Percentiles rank a stretch among this genome's conserved stretches.
These are phyloP conservation scores for Smallanthus sonchifolius DNA, from an alignment of 129 eudicot genomes.

Conservation along the genomic window DNA sequence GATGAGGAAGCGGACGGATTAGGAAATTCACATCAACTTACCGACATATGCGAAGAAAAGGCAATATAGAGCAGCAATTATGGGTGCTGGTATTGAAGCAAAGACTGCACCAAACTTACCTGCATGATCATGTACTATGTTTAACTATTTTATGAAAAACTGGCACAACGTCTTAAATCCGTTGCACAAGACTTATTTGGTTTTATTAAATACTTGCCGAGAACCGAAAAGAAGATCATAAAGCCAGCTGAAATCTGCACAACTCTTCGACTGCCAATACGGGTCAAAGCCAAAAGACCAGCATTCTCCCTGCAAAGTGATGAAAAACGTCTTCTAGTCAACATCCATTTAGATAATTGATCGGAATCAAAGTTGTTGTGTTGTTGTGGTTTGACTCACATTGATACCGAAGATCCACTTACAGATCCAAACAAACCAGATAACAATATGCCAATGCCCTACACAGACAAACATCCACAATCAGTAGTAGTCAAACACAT, in stretches of 20 bases:
- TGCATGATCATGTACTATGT: constrained; percentile 23
- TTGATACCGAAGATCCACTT: constrained; percentile 59
- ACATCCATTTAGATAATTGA: background rate
- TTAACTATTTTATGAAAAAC: background rate
- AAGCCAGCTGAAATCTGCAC: constrained; percentile 73
- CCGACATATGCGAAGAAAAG: constrained; percentile 70
- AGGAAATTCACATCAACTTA: constrained; percentile 27
- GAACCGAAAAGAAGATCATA: constrained; percentile 69
- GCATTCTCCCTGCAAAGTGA: constrained; percentile 57
- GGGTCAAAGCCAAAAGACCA: constrained; percentile 71
- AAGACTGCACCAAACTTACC: constrained; percentile 75
- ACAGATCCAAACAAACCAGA: constrained; percentile 57
- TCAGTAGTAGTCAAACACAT: background rate
- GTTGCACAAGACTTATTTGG: background rate
- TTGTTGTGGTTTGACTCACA: constrained; percentile 37
- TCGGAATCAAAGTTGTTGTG: constrained; percentile 1
- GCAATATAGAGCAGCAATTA: constrained; percentile 64
- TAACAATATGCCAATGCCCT: constrained; percentile 66
- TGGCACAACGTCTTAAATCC: background rate
- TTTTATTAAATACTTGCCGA: constrained; percentile 30
- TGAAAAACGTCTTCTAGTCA: background rate
- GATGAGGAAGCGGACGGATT: background rate
- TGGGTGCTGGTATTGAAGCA: constrained; percentile 69
- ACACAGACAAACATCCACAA: background rate
- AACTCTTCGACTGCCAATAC: constrained; percentile 72